Percentiles rank a stretch among this genome's conserved stretches.
Conservation (phyloP, 306 rosid species). For the Cucurbita ficifolia region DNA sequence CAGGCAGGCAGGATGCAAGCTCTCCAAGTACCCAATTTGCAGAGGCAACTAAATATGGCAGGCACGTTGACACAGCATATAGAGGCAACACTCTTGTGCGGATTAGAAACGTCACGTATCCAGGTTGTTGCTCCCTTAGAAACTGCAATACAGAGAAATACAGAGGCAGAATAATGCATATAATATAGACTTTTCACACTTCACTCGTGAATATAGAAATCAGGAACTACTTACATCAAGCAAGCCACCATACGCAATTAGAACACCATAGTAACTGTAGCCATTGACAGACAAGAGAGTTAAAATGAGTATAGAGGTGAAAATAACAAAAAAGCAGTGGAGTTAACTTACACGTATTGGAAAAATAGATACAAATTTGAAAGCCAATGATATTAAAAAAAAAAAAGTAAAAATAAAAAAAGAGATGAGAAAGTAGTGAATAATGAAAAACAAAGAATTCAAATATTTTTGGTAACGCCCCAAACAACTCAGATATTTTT, state of each 20-base stretch:
- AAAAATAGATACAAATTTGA: not conserved
- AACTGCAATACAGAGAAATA: constrained; percentile 36
- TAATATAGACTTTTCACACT: not conserved
- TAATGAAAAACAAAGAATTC: no score
- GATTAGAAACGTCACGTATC: constrained; percentile 32
- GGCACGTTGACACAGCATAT: constrained; percentile 26
- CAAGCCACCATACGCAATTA: constrained; percentile 75
- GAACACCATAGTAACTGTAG: constrained; percentile 74
- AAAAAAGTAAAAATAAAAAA: not conserved
- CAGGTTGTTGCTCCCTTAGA: constrained; percentile 69
- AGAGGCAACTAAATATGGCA: constrained; percentile 59
- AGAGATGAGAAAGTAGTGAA: not conserved
- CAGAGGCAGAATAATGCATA: constrained; percentile 2
- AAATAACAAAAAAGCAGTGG: not conserved
- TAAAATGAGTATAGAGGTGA: not conserved
- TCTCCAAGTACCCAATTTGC: constrained; percentile 97
- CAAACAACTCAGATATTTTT: not conserved
- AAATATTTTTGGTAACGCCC: not conserved
- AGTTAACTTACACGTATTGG: not conserved
- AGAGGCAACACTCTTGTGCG: constrained; percentile 53
- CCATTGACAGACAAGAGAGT: constrained; percentile 1
- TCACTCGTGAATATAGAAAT: constrained; percentile 10
- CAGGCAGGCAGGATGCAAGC: constrained; percentile 67
- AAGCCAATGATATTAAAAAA: not conserved
- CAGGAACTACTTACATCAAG: constrained; percentile 46